phyloP scores from a whole-genome alignment of 768 basidiomycete genomes.

The Inosperma sp. region DNA sequence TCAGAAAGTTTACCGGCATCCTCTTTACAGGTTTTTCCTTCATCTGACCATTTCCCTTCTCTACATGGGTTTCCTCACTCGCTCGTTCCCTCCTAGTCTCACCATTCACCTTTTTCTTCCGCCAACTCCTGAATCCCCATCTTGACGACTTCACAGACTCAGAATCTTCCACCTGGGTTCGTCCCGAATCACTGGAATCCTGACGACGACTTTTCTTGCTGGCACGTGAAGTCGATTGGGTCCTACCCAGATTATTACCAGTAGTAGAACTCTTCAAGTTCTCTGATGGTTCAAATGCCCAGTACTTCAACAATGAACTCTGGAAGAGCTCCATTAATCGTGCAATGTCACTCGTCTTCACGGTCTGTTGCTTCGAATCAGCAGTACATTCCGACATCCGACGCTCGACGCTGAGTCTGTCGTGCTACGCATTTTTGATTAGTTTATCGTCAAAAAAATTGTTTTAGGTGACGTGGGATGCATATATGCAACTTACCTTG shows the following conservation, averaged over 20 bases:
- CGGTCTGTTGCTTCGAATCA: constrained; percentile 40
- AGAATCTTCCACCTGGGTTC: constrained; percentile 36
- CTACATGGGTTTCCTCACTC: constrained; percentile 15
- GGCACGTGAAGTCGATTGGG: constrained; percentile 26
- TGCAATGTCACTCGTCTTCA: constrained; percentile 77
- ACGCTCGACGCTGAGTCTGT: constrained; percentile 68
- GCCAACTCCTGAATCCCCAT: constrained; percentile 33
- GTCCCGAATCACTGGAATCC: constrained; percentile 28
- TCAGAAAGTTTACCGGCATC: constrained; percentile 49
- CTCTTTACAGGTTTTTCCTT: constrained; percentile 48
- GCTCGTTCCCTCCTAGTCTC: constrained; percentile 1
- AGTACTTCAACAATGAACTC: constrained; percentile 67
- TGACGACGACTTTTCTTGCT: constrained; percentile 24
- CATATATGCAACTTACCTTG: constrained; percentile 47
- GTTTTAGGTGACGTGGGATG: not conserved
- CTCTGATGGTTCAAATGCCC: constrained; percentile 54
- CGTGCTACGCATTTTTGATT: constrained; percentile 46
- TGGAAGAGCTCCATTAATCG: constrained; percentile 84
- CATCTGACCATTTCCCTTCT: constrained; percentile 32
- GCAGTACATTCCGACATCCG: constrained; percentile 44
- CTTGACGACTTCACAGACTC: constrained; percentile 23
- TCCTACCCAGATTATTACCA: constrained; percentile 19
- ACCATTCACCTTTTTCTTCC: constrained; percentile 22
- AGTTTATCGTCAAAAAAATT: not conserved
- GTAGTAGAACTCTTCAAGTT: constrained; percentile 19